Evolutionary conservation across 1,284 basidiomycete species (phyloP).

Genomic region (Xanthoconium separans): DNA sequence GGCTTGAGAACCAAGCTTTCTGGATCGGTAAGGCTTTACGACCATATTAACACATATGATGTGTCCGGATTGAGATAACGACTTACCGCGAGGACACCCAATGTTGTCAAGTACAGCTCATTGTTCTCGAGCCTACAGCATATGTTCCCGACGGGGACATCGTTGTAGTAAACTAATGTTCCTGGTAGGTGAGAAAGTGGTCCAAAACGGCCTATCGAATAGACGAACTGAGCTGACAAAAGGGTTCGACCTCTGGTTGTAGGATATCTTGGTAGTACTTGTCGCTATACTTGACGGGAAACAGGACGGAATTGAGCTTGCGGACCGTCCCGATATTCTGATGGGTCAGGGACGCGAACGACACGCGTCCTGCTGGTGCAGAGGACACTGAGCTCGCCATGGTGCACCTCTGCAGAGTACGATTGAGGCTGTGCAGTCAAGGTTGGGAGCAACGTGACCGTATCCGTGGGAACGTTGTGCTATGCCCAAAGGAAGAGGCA

Average conservation of each 20-base stretch:
- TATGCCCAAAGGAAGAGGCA: conserved; percentile 1
- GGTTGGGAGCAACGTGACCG: conserved; percentile 18
- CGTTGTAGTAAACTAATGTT: conserved; percentile 76
- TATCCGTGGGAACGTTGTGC: conserved; percentile 22
- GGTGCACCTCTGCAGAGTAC: not conserved
- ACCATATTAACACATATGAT: conserved; percentile 14
- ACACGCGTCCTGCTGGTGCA: conserved; percentile 45
- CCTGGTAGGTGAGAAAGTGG: conserved; percentile 26
- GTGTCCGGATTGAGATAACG: conserved; percentile 16
- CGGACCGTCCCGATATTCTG: conserved; percentile 82
- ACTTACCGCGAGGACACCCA: conserved; percentile 79
- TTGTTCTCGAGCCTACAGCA: conserved; percentile 75
- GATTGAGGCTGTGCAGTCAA: conserved; percentile 16
- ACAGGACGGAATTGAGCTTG: conserved; percentile 77
- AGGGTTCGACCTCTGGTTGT: conserved; percentile 68
- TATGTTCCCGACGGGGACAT: conserved; percentile 79
- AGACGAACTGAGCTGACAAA: conserved; percentile 71
- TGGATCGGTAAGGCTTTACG: conserved; percentile 72
- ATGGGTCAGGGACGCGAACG: conserved; percentile 69
- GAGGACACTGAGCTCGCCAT: conserved; percentile 26
- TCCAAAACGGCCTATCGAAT: conserved; percentile 11
- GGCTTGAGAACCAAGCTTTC: conserved; percentile 66
- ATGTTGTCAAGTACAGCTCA: conserved; percentile 80
- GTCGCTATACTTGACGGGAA: conserved; percentile 80
- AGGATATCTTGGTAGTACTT: conserved; percentile 78